Percentiles rank a stretch among this genome's conserved stretches.
phyloP scores from a whole-genome alignment of 345 rosid genomes.

The Citrus hindsii region DNA sequence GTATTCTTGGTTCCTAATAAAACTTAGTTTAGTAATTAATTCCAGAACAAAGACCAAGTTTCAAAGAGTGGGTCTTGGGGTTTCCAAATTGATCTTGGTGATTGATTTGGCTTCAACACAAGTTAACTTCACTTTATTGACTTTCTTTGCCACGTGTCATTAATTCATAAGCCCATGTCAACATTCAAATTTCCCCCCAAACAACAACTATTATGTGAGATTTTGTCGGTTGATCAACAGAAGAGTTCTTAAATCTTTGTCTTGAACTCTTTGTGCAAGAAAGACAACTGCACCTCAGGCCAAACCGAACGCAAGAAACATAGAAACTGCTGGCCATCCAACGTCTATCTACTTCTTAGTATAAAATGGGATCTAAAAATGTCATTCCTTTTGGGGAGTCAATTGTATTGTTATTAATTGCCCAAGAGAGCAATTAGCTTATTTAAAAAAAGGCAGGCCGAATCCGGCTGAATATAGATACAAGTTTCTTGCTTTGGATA shows the following conservation, averaged over 20 bases:
- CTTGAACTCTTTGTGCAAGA: not conserved
- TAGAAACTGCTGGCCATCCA: constrained; percentile 8
- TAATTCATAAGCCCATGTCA: too few relatives aligned
- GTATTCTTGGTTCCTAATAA: too few relatives aligned
- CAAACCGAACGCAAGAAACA: not conserved
- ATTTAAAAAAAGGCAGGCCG: constrained; percentile 3
- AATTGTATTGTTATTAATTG: not conserved
- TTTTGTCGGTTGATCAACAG: not conserved
- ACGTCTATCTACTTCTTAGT: not conserved
- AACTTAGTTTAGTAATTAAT: too few relatives aligned
- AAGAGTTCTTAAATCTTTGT: not conserved
- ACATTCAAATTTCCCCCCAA: too few relatives aligned
- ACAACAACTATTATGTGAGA: not conserved
- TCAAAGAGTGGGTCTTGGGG: too few relatives aligned
- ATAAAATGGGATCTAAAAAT: too few relatives aligned
- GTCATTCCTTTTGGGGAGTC: not conserved
- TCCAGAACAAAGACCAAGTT: too few relatives aligned
- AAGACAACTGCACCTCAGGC: not conserved
- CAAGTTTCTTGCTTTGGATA: not conserved
- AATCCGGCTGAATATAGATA: not conserved
- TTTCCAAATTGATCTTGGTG: too few relatives aligned
- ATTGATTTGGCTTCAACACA: too few relatives aligned
- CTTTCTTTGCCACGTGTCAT: too few relatives aligned
- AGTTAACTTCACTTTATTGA: too few relatives aligned
- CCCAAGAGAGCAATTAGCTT: not conserved